Evolutionary conservation across 2,329 filamentous ascomycete genomes (phyloP).

Genomic region (Epichloe coenophiala): DNA sequence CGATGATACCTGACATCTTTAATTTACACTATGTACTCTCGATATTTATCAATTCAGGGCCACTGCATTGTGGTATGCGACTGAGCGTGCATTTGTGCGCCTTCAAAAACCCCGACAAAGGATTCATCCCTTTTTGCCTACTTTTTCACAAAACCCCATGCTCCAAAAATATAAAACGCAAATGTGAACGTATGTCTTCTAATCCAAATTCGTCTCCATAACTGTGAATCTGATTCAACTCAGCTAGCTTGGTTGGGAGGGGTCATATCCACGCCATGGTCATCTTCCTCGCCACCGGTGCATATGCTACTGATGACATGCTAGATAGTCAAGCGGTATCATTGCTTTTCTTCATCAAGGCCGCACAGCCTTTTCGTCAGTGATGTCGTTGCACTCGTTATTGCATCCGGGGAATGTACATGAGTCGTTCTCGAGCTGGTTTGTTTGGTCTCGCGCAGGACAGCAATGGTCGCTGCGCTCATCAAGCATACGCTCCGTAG

Average conservation of each 20-base stretch:
- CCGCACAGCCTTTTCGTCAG: not conserved
- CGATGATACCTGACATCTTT: not conserved
- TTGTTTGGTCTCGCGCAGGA: not conserved
- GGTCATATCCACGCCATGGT: not conserved
- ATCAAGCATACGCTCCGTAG: slow-evolving; percentile 2
- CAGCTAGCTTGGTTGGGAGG: not conserved
- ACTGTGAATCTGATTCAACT: not conserved
- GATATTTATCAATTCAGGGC: not conserved
- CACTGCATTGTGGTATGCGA: not conserved
- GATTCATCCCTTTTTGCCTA: not conserved
- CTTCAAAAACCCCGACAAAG: not conserved
- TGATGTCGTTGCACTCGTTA: slow-evolving; percentile 2
- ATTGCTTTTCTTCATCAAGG: not conserved
- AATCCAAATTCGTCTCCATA: not conserved
- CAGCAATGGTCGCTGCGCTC: not conserved
- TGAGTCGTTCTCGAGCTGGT: not conserved
- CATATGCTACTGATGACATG: slow-evolving; percentile 1
- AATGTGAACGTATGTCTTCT: not conserved
- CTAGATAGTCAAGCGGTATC: not conserved
- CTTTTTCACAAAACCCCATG: not conserved
- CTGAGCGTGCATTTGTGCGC: not conserved
- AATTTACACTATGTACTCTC: not conserved
- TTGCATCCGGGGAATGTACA: not conserved
- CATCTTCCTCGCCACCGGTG: not conserved
- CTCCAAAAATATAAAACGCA: not conserved